Conservation (phyloP, 345 rosid species). For the Citrus hindsii region DNA sequence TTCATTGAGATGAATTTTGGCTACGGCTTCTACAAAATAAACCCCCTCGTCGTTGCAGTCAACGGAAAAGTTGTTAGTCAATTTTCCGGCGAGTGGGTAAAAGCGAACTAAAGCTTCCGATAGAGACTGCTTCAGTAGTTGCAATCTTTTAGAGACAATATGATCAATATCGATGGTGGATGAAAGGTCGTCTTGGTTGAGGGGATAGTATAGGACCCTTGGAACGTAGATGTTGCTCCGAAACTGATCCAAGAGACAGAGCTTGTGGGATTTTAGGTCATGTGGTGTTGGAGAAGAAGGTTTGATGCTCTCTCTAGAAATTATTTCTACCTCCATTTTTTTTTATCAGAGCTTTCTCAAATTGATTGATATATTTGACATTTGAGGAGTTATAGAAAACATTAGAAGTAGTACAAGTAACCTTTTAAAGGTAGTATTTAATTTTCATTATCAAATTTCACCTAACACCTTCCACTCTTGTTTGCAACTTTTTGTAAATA, state of each 20-base stretch:
- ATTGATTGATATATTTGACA: too few species aligned
- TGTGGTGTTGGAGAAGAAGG: slow-evolving; percentile 27
- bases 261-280: slow-evolving; percentile 17
- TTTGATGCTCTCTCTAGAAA: slow-evolving; percentile 19
- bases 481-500: too few species aligned
- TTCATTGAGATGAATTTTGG: neutral
- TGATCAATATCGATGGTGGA: too few species aligned
- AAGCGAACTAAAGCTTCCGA: slow-evolving; percentile 18
- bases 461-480: too few species aligned
- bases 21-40: slow-evolving; percentile 16
- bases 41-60: slow-evolving; percentile 24
- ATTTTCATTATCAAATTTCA: too few species aligned
- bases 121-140: slow-evolving; percentile 3
- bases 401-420: too few species aligned
- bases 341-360: neutral
- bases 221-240: too few species aligned
- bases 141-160: too few species aligned
- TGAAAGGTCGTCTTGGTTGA: too few species aligned
- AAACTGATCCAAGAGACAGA: slow-evolving; percentile 27
- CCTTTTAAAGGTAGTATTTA: too few species aligned
- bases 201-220: too few species aligned
- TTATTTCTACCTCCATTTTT: slow-evolving; percentile 23
- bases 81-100: slow-evolving; percentile 21
- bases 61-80: slow-evolving; percentile 7
- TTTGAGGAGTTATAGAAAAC: too few species aligned